Base-by-base conservation (phyloP, 257 asterid genomes). In the Datura wrightii region DNA sequence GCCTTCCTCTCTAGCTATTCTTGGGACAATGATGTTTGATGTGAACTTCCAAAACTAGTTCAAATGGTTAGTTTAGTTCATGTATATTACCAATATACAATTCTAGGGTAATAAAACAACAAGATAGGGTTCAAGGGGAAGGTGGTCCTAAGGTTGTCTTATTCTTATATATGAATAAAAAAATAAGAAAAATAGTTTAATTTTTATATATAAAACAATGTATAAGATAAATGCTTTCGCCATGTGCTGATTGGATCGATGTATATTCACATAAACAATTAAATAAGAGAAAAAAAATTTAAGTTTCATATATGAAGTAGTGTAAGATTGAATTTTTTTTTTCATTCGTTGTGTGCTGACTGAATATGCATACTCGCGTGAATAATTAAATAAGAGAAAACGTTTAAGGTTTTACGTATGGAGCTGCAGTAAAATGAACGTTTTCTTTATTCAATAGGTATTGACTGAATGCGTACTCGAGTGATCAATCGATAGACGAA, bases 121-220 rank as follows among this genome's bases (percentile, higher is more conserved):
- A 50, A 50, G 81, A 50, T 76, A 50, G 42, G 60, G 60, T 74
- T 24, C 60, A 48, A 48, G 1, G 34, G 24, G 36, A 24, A 76
- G 24, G 62, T 76, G 81, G 81, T 76, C 81, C 81, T 50, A 39
- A 74, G 59, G 80, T 76, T 50, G 81, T 76, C 81, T 76, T 76
- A 50, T 76, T 76, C 24, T 19, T 74, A 48, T 6, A 48, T 46
- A 74, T 46, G 65, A 58, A 91, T 92, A n/a, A n/a, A n/a, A n/a
- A 91, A 88, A 92, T 44, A 3, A 39, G 42, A 39, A n/a, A n/a
- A n/a, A n/a, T n/a, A n/a, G n/a, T n/a, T n/a, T n/a, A n/a, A n/a
- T n/a, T n/a, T n/a, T n/a, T n/a, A n/a, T n/a, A n/a, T n/a, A n/a
- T n/a, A n/a, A n/a, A n/a, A n/a, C n/a, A n/a, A n/a, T n/a, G n/a